Conservation (phyloP, 1,284 basidiomycete species). For the Cronartium ribicola region DNA sequence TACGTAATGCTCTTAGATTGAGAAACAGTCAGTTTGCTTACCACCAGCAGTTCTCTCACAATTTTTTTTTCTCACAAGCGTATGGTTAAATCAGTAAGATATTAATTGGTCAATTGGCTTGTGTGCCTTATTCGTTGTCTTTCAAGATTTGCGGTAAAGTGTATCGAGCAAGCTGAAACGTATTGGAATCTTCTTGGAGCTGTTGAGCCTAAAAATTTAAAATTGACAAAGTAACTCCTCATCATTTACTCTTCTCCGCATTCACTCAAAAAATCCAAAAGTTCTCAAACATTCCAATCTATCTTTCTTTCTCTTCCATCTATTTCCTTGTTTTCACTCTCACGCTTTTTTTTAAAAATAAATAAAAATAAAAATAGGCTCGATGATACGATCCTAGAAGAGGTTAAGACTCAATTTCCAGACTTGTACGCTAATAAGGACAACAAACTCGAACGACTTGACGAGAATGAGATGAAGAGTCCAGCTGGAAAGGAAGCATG, state of each 20-base stretch:
- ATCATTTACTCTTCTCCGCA: conserved; percentile 1
- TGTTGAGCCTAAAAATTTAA: conserved; percentile 69
- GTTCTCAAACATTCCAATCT: background rate
- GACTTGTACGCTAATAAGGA: conserved; percentile 67
- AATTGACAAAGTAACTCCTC: conserved; percentile 67
- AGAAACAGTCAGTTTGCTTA: conserved; percentile 9
- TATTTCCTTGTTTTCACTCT: conserved; percentile 4
- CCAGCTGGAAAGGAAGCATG: conserved; percentile 82
- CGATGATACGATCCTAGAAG: conserved; percentile 85
- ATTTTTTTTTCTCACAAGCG: background rate
- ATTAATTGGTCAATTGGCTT: background rate
- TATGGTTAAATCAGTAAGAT: background rate
- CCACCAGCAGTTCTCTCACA: background rate
- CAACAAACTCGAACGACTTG: conserved; percentile 63
- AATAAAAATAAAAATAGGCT: conserved; percentile 24
- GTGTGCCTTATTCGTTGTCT: background rate
- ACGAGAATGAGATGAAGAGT: conserved; percentile 95
- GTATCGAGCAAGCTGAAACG: conserved; percentile 91
- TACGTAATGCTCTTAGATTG: background rate
- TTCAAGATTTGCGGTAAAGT: conserved; percentile 83
- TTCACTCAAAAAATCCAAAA: background rate
- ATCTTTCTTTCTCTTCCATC: conserved; percentile 1
- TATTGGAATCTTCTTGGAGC: conserved; percentile 92
- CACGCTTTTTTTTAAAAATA: conserved; percentile 56
- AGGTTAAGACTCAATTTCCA: conserved; percentile 74